These are phyloP conservation scores for Blastomyces emzantsi DNA, from an alignment of 2,329 filamentous ascomycete genomes.

Conservation along the genomic window DNA sequence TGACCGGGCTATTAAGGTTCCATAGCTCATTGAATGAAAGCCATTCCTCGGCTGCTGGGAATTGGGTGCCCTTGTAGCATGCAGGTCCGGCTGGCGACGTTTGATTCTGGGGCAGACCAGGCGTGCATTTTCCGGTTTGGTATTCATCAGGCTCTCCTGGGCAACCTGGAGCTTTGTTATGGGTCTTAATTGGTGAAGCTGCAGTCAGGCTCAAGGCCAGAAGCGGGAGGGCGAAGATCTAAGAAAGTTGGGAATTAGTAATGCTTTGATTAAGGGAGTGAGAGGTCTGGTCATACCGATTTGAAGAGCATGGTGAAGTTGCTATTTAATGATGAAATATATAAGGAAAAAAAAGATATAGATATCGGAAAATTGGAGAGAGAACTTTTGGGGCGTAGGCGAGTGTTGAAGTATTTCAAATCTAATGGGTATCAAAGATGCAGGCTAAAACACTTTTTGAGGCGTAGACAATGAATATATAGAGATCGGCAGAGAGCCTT, in stretches of 20 bases:
- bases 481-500: neutral
- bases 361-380: neutral
- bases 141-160: neutral
- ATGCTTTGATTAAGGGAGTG: neutral
- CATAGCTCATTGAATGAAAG: conserved; percentile 3
- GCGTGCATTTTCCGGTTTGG: neutral
- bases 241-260: neutral
- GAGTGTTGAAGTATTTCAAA: neutral
- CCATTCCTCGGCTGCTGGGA: conserved; percentile 1
- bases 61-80: conserved; percentile 8
- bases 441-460: neutral
- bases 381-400: neutral
- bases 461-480: neutral
- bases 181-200: neutral
- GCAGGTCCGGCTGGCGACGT: neutral
- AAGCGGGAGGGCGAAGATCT: neutral
- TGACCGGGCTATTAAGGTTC: neutral
- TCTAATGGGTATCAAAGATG: neutral
- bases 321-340: neutral
- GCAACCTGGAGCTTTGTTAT: neutral
- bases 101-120: neutral
- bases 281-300: neutral
- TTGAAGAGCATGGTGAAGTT: neutral
- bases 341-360: neutral
- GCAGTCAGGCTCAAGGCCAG: neutral